Base-by-base conservation (phyloP, 2,329 filamentous ascomycete genomes). In the Hymenoscyphus repandus region DNA sequence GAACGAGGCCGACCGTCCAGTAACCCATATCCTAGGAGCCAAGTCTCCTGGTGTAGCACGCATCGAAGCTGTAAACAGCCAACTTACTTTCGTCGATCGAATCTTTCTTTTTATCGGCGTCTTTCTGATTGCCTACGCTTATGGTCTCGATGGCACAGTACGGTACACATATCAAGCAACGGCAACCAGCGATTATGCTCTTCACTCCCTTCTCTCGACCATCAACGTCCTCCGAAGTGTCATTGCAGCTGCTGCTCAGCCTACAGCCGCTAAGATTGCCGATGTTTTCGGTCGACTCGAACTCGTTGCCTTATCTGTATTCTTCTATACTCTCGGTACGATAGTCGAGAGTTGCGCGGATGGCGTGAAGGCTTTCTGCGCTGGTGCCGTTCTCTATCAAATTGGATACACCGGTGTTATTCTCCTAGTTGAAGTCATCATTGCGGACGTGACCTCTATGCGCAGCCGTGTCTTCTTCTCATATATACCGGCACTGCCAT, bases 121-220 rank as follows among this genome's bases (percentile, higher is more conserved):
- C 55, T 85, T 86, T 63, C 64, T 86, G 31, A 69, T 85, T 47
- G 77, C 81, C 10, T 86, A 84, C 63, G 78, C 75, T 32, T 86
- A 85, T 62, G 77, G 79, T 1, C 70, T 85, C 18, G 80, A 84
- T 55, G 77, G 77, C 20, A 77, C 71, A 1, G 70, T 83, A 39
- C 74, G 80, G 12, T 75, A 73, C 55, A 71, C 73, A 6, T 82
- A 79, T 59, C 75, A 75, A 57, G 73, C 79, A 0, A 71, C 73
- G 56, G 81, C 80, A 0, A 80, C 79, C 0, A 70, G 73, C 0
- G 70, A 66, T 31, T 81, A 77, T 57, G 63, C 65, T 3, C 53
- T 72, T 5, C 80, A 85, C 61, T 80, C 78, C 31, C 70, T 79
- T 43, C 68, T 82, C 2, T 72, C 79, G 0, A 83, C 80, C 1